Base-by-base conservation (phyloP, 352 stramenopile genomes). In the Phytophthora pseudosyringae region DNA sequence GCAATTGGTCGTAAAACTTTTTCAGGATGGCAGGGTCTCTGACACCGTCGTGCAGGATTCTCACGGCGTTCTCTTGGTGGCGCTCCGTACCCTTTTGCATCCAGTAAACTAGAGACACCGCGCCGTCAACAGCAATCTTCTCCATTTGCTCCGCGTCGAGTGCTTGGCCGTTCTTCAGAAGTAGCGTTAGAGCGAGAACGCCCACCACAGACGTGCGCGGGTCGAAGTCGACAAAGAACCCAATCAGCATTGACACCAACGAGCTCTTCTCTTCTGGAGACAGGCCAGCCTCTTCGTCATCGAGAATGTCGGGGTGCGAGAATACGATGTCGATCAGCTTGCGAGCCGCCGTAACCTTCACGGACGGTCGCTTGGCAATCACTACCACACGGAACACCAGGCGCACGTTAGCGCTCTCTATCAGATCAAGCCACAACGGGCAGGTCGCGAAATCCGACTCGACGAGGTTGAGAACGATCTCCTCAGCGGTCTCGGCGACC, bases 311-410 rank as follows among this genome's bases (percentile, higher is more conserved):
- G 2, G 86, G 77, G 31, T 83, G 64, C 0, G 81, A 80, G 32
- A 85, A 90, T 16, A 94, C 78, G 45, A 94, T 90, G 25, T 93
- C 86, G 1, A 86, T 88, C 13, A 94, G 68, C 51, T 94, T 94
- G 1, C 82, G 77, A 6, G 80, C 82, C 15, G 81, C 80, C 0
- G 81, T 90, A 5, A 92, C 76, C 45, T 89, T 78, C 29, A 94
- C 80, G 7, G 78, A 81, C 12, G 74, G 35, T n/a, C 67, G 69
- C 50, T 85, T 82, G 0, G 84, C 74, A 7, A 74, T 68, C 8
- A 90, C 67, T 26, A 92, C 71, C 8, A 93, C 74, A 13, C 75
- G 72, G 55, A 90, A 93, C 29, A 86, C 70, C 6, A 81, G 64
- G 28, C 82, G 69, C 18, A 93, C 76, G 48, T 90, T 80, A 10